A percentile compares a stretch with the other conserved stretches of the same genome.
Evolutionary conservation across 768 basidiomycete genomes (phyloP).

Genomic region (Ramaria rubella): DNA sequence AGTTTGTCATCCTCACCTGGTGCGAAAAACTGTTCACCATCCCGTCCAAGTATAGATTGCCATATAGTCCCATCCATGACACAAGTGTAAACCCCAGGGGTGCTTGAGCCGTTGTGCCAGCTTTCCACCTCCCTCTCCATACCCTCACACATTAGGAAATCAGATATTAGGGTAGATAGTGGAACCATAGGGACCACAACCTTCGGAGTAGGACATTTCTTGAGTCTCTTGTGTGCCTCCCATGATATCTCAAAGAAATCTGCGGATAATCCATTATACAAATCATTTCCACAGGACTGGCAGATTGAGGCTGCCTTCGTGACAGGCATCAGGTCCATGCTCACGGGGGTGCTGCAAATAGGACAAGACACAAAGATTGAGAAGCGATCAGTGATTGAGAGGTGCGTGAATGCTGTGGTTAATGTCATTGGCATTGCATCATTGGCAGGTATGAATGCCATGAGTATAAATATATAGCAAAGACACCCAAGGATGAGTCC

Average conservation of each 20-base stretch:
- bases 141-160: no score
- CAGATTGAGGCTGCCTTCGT: no score
- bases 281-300: no score
- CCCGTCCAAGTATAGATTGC: no score
- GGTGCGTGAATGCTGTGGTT: background rate
- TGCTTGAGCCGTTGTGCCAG: conserved; percentile 16
- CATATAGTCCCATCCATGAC: no score
- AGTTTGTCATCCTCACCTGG: conserved; percentile 21
- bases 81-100: no score
- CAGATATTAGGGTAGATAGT: background rate
- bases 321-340: no score
- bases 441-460: background rate
- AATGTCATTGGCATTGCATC: background rate
- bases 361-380: background rate
- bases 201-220: no score
- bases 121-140: background rate
- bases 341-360: background rate
- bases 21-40: conserved; percentile 25
- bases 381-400: background rate
- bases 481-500: conserved; percentile 13
- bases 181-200: background rate
- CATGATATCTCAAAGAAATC: no score
- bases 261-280: no score
- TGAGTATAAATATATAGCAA: conserved; percentile 10
- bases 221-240: no score